Conservation (phyloP, 2,329 filamentous ascomycete species). For the Myriosclerotinia scirpicola region DNA sequence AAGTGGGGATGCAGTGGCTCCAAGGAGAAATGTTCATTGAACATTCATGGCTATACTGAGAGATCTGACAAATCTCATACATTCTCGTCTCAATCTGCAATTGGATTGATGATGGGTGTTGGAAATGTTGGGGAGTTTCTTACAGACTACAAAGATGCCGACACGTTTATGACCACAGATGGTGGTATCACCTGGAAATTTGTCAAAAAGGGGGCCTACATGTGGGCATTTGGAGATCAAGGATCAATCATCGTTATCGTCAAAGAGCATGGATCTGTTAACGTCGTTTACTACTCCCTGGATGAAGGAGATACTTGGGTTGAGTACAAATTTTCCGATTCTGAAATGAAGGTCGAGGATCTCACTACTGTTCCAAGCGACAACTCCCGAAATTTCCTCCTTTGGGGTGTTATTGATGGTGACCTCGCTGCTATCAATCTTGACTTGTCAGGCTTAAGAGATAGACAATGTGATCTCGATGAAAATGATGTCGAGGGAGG, state of each 20-base stretch:
- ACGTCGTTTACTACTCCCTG: conserved; percentile 70
- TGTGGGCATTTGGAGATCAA: conserved; percentile 95
- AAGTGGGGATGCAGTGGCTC: conserved; percentile 64
- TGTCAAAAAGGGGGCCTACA: conserved; percentile 83
- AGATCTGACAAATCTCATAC: conserved; percentile 77
- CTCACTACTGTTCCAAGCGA: conserved; percentile 89
- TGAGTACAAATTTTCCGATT: conserved; percentile 69
- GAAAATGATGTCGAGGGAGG: conserved; percentile 58
- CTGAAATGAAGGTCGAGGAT: conserved; percentile 71
- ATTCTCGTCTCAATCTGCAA: conserved; percentile 82
- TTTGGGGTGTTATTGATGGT: conserved; percentile 69
- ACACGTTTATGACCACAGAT: conserved; percentile 89
- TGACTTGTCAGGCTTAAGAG: conserved; percentile 81
- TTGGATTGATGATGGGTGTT: conserved; percentile 86
- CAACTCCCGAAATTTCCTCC: conserved; percentile 83
- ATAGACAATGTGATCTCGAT: conserved; percentile 68
- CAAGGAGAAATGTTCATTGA: conserved; percentile 74
- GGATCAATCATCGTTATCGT: conserved; percentile 91
- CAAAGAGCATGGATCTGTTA: conserved; percentile 66
- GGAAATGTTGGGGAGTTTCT: conserved; percentile 77
- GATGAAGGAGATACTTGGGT: conserved; percentile 82
- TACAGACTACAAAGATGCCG: conserved; percentile 53
- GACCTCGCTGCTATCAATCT: conserved; percentile 75
- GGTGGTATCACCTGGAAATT: conserved; percentile 87
- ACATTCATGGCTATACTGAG: conserved; percentile 96